A percentile compares a stretch with the other conserved stretches of the same genome.
phyloP scores from a whole-genome alignment of 139 green algal species.

The Raphidocelis subcapitata region DNA sequence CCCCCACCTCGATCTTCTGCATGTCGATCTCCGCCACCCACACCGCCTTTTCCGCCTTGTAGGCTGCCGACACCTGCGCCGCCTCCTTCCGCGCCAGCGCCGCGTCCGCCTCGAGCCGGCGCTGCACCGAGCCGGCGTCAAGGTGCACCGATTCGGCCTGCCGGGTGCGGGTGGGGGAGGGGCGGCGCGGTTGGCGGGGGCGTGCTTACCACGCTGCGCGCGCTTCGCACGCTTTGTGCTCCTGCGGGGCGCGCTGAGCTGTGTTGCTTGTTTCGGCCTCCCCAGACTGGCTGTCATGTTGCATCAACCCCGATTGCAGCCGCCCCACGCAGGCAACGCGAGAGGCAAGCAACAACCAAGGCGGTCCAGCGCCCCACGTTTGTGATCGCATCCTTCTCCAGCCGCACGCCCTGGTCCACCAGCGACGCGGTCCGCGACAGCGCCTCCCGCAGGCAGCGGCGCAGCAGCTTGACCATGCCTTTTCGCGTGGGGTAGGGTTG shows the following conservation, averaged over 20 bases:
- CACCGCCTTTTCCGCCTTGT: slow-evolving; percentile 49
- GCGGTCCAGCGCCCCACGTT: no score
- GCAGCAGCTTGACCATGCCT: slow-evolving; percentile 78
- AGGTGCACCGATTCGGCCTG: slow-evolving; percentile 69
- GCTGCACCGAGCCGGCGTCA: slow-evolving; percentile 45
- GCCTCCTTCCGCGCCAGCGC: slow-evolving; percentile 52
- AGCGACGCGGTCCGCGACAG: slow-evolving; percentile 44
- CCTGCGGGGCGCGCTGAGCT: no score
- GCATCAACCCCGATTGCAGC: no score
- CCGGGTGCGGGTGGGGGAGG: no score
- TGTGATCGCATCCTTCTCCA: slow-evolving; percentile 52
- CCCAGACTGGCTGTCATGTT: no score
- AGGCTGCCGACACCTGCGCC: slow-evolving; percentile 44
- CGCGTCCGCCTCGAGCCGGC: slow-evolving; percentile 64
- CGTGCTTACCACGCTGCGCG: no score
- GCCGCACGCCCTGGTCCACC: slow-evolving; percentile 52
- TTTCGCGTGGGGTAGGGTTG: no score
- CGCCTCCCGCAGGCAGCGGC: slow-evolving; percentile 63
- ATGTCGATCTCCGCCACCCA: slow-evolving; percentile 57
- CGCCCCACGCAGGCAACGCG: no score
- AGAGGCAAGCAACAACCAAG: no score
- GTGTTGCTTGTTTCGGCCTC: no score
- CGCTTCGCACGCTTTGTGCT: no score
- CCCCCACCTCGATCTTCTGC: slow-evolving; percentile 51
- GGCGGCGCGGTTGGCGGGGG: no score